Evolutionary conservation across 495 filamentous ascomycete genomes (phyloP).

Genomic region (Penicillium daleae): DNA sequence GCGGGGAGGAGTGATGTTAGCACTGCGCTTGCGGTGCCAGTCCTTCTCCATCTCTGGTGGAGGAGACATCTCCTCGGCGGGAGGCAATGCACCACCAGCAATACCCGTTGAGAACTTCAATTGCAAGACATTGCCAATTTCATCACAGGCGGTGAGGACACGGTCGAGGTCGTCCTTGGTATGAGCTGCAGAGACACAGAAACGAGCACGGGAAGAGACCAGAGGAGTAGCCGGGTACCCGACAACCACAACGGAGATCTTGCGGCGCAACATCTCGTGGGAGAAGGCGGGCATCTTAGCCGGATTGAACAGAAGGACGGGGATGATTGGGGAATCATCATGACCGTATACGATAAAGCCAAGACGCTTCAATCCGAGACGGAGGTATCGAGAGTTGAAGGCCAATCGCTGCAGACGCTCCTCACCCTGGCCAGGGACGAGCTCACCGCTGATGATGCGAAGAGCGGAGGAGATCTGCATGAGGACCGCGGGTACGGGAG

Average conservation of each 20-base stretch:
- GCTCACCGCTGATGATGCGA: conserved; percentile 83
- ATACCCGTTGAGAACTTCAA: conserved; percentile 95
- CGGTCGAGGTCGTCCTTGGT: conserved; percentile 98
- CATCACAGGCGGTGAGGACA: conserved; percentile 85
- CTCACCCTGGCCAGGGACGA: conserved; percentile 88
- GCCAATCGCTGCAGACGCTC: conserved; percentile 94
- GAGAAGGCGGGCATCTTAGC: conserved; percentile 98
- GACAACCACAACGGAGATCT: conserved; percentile 98
- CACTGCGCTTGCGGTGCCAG: conserved; percentile 49
- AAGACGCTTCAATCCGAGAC: conserved; percentile 93
- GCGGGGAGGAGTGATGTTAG: conserved; percentile 66
- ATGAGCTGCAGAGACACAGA: conserved; percentile 94
- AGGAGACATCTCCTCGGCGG: conserved; percentile 66
- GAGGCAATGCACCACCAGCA: conserved; percentile 80
- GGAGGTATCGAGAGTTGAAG: conserved; percentile 98
- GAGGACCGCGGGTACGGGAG: conserved; percentile 82
- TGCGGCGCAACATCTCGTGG: conserved; percentile 95
- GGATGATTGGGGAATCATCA: conserved; percentile 97
- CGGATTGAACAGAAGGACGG: conserved; percentile 90
- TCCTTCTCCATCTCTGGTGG: conserved; percentile 75
- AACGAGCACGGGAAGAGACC: conserved; percentile 89
- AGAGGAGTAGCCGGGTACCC: conserved; percentile 98
- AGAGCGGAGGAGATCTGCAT: conserved; percentile 86
- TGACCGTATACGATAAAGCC: conserved; percentile 96
- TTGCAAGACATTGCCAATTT: conserved; percentile 89